Base-by-base conservation (phyloP, 768 basidiomycete genomes). In the Gymnopilus dilepis region DNA sequence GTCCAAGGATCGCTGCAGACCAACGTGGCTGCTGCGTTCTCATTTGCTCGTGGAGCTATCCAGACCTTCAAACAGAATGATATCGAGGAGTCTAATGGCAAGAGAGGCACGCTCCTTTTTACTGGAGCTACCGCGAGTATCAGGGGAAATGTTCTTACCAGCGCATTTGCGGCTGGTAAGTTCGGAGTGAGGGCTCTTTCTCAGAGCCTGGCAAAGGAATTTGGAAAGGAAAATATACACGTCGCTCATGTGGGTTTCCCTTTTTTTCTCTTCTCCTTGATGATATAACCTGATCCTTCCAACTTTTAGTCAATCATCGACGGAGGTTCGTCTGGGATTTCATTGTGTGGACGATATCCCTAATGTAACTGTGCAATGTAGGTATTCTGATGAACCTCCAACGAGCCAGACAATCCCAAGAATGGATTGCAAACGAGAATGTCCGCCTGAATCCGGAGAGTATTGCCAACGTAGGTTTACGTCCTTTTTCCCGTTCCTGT, bases 161-260 rank as follows among this genome's bases (percentile, higher is more conserved):
- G 86, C 53, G 82, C 79, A 1, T 87, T 91, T 66, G 78, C 90
- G 1, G 84, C 88, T 5, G 84, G 83, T 0, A 91, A 91, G 69
- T 84, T 82, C 56, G 90, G 83, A 2, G 28, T 85, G 31, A 77
- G 90, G 43, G 86, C 86, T 0, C 76, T 92, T 42, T 83, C 84
- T 0, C 90, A 92, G 74, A 89, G 89, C 64, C 72, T 91, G 68
- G 84, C 85, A 6, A 91, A 91, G 72, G 90, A 92, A 67, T 91
- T 90, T 68, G 85, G 86, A 19, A 86, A 86, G 70, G 75, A 90
- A 42, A 86, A 90, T 66, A 91, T 92, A 50, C 90, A 92, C 73
- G 90, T 90, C 48, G 83, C 89, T 6, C 89, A 91, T 74, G 88
- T 88, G 63, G 71, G 87, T 82, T 1, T 53, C 17, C n/a, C 12